Percentiles rank a stretch among this genome's conserved stretches.
Evolutionary conservation across 768 basidiomycete species (phyloP).

Genomic region (Dentipellis sp.): DNA sequence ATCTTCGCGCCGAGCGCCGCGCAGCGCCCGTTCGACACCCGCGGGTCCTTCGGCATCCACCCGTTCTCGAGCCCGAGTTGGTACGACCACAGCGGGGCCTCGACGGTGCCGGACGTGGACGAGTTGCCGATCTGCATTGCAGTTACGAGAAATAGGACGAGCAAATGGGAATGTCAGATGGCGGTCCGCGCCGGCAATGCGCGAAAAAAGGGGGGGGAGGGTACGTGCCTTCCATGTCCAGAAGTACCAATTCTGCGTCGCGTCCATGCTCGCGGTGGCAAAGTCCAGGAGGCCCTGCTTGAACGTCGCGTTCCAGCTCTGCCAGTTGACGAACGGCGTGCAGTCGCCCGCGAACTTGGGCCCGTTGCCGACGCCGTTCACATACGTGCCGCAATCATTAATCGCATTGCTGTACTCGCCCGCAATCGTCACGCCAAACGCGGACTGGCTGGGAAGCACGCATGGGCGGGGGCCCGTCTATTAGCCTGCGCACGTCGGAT

Average conservation of each 20-base stretch:
- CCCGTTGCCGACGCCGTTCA: slow-evolving; percentile 23
- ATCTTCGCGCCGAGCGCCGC: slow-evolving; percentile 35
- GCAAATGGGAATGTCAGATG: neutral
- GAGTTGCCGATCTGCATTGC: slow-evolving; percentile 46
- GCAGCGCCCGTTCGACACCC: slow-evolving; percentile 59
- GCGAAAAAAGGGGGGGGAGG: neutral
- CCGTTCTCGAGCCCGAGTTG: slow-evolving; percentile 61
- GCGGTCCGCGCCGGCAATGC: neutral
- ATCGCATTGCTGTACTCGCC: slow-evolving; percentile 71
- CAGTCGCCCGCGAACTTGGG: slow-evolving; percentile 23
- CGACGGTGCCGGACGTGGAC: slow-evolving; percentile 34
- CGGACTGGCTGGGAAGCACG: slow-evolving; percentile 24
- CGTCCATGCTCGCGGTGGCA: slow-evolving; percentile 54
- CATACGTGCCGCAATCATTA: slow-evolving; percentile 56
- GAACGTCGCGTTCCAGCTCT: slow-evolving; percentile 40
- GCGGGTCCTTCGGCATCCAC: slow-evolving; percentile 72
- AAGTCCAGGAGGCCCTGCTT: slow-evolving; percentile 45
- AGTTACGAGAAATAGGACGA: neutral
- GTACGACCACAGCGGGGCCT: slow-evolving; percentile 63
- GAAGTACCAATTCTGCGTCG: slow-evolving; percentile 61
- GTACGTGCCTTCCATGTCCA: slow-evolving; percentile 66
- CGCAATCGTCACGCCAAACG: slow-evolving; percentile 62
- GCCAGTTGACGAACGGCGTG: slow-evolving; percentile 37
- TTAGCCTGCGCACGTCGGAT: neutral
- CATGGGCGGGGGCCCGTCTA: neutral